phyloP scores from a whole-genome alignment of 2,329 filamentous ascomycete genomes.

The Anisogramma anomala region DNA sequence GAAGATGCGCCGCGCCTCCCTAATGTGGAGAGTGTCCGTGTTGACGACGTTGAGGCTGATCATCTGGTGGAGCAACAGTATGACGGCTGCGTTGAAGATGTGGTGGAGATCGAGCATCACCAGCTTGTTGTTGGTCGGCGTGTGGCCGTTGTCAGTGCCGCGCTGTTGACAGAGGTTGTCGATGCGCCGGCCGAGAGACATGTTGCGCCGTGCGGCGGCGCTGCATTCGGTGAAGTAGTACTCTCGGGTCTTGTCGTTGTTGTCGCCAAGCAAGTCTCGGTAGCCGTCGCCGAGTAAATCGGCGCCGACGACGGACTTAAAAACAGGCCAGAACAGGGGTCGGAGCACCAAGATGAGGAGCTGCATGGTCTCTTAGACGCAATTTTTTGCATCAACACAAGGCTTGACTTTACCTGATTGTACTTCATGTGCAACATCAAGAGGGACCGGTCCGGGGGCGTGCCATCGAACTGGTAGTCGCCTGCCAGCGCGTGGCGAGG shows the following conservation, averaged over 20 bases:
- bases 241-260: conserved; percentile 20
- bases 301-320: conserved; percentile 35
- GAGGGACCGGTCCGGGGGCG: conserved; percentile 27
- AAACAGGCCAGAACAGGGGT: conserved; percentile 35
- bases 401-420: conserved; percentile 29
- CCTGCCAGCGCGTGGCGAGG: conserved; percentile 23
- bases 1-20: conserved; percentile 31
- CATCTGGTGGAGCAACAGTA: conserved; percentile 35
- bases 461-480: neutral
- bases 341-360: conserved; percentile 37
- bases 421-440: conserved; percentile 38
- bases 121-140: conserved; percentile 24
- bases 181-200: conserved; percentile 30
- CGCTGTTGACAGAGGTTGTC: conserved; percentile 9
- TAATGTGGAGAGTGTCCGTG: conserved; percentile 24
- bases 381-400: no score
- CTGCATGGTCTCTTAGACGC: conserved; percentile 21
- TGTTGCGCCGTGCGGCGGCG: conserved; percentile 33
- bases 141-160: neutral
- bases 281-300: conserved; percentile 22
- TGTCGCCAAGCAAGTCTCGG: conserved; percentile 20
- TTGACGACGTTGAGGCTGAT: conserved; percentile 24
- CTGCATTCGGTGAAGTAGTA: conserved; percentile 27
- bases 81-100: conserved; percentile 38
- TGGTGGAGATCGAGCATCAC: conserved; percentile 35